Base-by-base conservation (phyloP, 2,329 filamentous ascomycete genomes). In the Aspergillus quadricinctus region DNA sequence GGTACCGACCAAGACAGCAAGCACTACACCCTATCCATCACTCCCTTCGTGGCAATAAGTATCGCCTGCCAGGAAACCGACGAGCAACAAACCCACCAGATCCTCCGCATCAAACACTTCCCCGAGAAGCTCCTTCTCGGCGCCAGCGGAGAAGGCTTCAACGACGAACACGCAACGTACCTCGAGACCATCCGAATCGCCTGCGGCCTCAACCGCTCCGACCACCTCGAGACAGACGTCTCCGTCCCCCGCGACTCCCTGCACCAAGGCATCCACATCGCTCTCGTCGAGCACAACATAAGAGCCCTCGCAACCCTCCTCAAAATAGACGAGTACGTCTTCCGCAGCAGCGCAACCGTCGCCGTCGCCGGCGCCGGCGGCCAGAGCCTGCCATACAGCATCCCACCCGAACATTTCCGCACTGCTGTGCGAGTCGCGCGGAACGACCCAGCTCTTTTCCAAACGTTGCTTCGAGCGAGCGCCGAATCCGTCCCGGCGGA, bases 201-300 rank as follows among this genome's bases (percentile, higher is more conserved):
- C 19, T 66, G 69, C 55, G 66, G 66, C 0, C 66, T 65, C 25
- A 60, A 57, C 21, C 56, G 56, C 7, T 21, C 54, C 11, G 53
- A 58, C 49, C 56, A 61, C 41, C 27, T 61, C 10, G 40, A 51
- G 43, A 54, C 54, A 17, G 52, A 62, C 37, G 50, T 66, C 49
- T 27, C 55, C 11, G 60, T 77, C 8, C 70, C 75, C 3, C 69
- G 65, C 2, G 60, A 64, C 2, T 66, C 66, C 0, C 56, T 77
- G 2, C 72, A 76, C n/a, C 58, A 71, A 28, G 76, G 77, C 8
- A 72, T 79, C 49, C 65, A 67, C 27, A 69, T 65, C 3, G 77
- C 77, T 9, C 70, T 79, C 9, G 29, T 63, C 7, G 64, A 70
- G 5, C 56, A 65, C 10, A 72, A 78, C 35, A 29, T 56, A 2